Conservation (phyloP, 2,329 filamentous ascomycete species). For the Cladophialophora immunda region DNA sequence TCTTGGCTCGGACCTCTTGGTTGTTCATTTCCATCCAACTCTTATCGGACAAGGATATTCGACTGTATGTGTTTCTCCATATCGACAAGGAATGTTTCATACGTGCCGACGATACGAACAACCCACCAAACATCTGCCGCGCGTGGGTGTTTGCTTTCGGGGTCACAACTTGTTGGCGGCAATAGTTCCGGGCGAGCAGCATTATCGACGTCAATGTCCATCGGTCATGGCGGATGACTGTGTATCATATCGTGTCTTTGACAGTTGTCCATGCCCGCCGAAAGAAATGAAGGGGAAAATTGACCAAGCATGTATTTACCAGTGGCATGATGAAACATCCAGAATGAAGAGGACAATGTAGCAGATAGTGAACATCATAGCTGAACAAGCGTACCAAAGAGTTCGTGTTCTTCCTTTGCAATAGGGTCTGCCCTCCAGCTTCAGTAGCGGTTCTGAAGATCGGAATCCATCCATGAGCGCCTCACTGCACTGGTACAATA, state of each 20-base stretch:
- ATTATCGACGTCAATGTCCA: constrained; percentile 31
- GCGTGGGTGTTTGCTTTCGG: constrained; percentile 15
- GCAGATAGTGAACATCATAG: constrained; percentile 34
- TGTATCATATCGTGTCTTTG: constrained; percentile 33
- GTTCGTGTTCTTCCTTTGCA: neutral
- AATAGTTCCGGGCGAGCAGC: constrained; percentile 31
- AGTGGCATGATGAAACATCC: constrained; percentile 30
- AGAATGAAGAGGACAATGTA: constrained; percentile 32
- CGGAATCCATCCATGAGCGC: neutral
- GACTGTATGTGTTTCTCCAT: constrained; percentile 30
- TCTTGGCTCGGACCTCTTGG: constrained; percentile 36
- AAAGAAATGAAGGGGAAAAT: constrained; percentile 12
- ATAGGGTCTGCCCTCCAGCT: too few relatives aligned
- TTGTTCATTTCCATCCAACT: constrained; percentile 26
- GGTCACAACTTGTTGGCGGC: constrained; percentile 26
- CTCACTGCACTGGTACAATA: neutral
- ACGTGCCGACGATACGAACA: constrained; percentile 22
- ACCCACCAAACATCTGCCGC: constrained; percentile 12
- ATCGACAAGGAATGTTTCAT: constrained; percentile 32
- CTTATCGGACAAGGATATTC: constrained; percentile 25
- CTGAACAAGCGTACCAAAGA: constrained; percentile 22
- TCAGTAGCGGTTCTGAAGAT: neutral
- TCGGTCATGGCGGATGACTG: constrained; percentile 12
- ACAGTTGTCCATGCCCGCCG: constrained; percentile 26
- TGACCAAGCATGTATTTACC: constrained; percentile 34